A percentile compares a stretch with the other conserved stretches of the same genome.
These are phyloP conservation scores for Papiliotrema nemorosa DNA, from an alignment of 1,284 basidiomycete species.

Conservation along the genomic window DNA sequence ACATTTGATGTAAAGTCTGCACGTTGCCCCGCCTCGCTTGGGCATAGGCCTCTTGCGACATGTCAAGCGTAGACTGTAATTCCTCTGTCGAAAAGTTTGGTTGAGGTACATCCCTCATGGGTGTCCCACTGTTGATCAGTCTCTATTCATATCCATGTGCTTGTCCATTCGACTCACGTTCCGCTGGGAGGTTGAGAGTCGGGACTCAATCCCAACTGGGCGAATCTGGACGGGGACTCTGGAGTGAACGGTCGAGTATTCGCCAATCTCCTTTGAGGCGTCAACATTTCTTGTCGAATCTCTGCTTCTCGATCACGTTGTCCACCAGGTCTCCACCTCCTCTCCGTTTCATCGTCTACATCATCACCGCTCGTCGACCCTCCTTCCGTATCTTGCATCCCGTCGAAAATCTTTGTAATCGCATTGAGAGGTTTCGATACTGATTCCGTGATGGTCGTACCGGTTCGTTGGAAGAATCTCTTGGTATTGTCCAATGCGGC, in stretches of 20 bases:
- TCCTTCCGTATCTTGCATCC: slow-evolving; percentile 54
- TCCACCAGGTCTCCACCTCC: slow-evolving; percentile 9
- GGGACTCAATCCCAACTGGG: slow-evolving; percentile 10
- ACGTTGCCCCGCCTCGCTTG: slow-evolving; percentile 37
- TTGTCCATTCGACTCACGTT: slow-evolving; percentile 19
- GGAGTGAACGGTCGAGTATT: slow-evolving; percentile 10
- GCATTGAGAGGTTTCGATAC: slow-evolving; percentile 83
- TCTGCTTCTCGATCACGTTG: slow-evolving; percentile 10
- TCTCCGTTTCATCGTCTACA: slow-evolving; percentile 14
- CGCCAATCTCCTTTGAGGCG: neutral
- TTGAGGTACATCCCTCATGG: slow-evolving; percentile 14
- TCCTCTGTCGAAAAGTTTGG: slow-evolving; percentile 25
- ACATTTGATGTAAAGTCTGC: slow-evolving; percentile 78
- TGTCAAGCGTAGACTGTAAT: slow-evolving; percentile 31
- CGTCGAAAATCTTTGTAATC: slow-evolving; percentile 72
- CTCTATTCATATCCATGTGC: neutral
- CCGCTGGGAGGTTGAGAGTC: slow-evolving; percentile 13
- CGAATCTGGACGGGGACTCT: slow-evolving; percentile 18
- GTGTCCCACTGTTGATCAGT: slow-evolving; percentile 17
- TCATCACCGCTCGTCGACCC: slow-evolving; percentile 29
- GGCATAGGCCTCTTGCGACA: slow-evolving; percentile 29
- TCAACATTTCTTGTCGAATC: neutral
- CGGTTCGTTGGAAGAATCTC: slow-evolving; percentile 77
- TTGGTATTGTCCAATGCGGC: slow-evolving; percentile 70
- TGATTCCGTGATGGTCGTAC: slow-evolving; percentile 60